Percentiles rank a stretch among this genome's conserved stretches.
These are phyloP conservation scores for Guadua angustifolia DNA, from an alignment of 176 grass and related monocot genomes.

Conservation along the genomic window DNA sequence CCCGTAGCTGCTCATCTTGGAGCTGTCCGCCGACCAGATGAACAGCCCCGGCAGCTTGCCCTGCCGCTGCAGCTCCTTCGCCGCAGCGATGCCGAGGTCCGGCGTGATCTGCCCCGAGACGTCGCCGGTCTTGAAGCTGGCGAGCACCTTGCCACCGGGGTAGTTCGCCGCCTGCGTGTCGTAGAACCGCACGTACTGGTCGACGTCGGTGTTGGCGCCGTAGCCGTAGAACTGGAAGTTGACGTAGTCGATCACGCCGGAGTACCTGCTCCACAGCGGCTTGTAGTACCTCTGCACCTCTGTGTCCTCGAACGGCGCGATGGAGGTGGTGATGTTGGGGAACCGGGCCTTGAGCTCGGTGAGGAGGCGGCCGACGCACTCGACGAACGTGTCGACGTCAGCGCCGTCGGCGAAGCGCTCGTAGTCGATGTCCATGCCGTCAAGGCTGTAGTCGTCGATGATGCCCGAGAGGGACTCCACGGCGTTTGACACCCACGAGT, in stretches of 20 bases:
- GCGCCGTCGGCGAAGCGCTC: constrained; percentile 45
- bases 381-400: constrained; percentile 43
- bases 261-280: constrained; percentile 50
- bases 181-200: constrained; percentile 49
- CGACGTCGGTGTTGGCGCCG: constrained; percentile 42
- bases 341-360: constrained; percentile 41
- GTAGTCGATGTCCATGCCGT: constrained; percentile 58
- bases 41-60: constrained; percentile 63
- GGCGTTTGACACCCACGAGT: constrained; percentile 66
- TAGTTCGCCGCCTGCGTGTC: constrained; percentile 42
- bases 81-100: constrained; percentile 42
- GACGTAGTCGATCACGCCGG: constrained; percentile 58
- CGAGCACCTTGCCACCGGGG: constrained; percentile 47
- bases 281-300: constrained; percentile 43
- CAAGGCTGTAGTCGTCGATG: constrained; percentile 52
- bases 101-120: constrained; percentile 27
- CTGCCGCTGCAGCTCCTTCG: constrained; percentile 47
- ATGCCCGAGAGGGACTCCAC: constrained; percentile 41
- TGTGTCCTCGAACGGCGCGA: constrained; percentile 45
- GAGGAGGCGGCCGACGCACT: constrained; percentile 50
- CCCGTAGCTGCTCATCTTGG: background rate
- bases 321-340: constrained; percentile 46
- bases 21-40: constrained; percentile 63
- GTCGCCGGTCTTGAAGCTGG: constrained; percentile 55
- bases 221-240: constrained; percentile 86